Percentiles rank a stretch among this genome's conserved stretches.
Conservation (phyloP, 805 yeast species). For the Myxozyma lipomycoides region DNA sequence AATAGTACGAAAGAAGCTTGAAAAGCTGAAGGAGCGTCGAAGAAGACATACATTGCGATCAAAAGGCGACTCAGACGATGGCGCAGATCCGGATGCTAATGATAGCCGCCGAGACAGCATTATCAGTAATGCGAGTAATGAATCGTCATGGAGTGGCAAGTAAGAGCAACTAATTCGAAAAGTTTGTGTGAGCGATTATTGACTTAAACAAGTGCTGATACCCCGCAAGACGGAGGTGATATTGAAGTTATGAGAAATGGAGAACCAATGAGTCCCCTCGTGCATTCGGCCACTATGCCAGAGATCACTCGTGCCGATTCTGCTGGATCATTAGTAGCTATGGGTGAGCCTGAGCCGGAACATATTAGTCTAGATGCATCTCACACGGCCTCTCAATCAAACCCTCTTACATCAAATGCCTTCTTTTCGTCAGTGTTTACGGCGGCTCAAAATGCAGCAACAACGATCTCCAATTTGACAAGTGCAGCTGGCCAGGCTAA, state of each 20-base stretch:
- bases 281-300: not conserved
- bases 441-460: constrained; percentile 36
- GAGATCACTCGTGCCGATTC: not conserved
- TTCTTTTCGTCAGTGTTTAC: constrained; percentile 28
- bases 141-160: constrained; percentile 16
- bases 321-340: not conserved
- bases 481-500: constrained; percentile 2
- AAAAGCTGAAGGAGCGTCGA: constrained; percentile 12
- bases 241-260: not conserved
- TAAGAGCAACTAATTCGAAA: not conserved
- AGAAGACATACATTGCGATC: constrained; percentile 2
- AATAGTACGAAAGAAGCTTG: constrained; percentile 15
- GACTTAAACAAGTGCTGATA: not conserved
- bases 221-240: not conserved
- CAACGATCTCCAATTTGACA: constrained; percentile 30
- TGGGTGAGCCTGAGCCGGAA: not conserved
- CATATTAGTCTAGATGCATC: not conserved
- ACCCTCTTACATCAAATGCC: constrained; percentile 5
- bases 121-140: not conserved
- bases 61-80: not conserved
- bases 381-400: not conserved
- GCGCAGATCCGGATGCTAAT: not conserved
- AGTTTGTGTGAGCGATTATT: constrained; percentile 1
- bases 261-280: not conserved
- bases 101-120: constrained; percentile 2